Percentiles rank a stretch among this genome's conserved stretches.
Conservation (phyloP, 2,329 filamentous ascomycete species). For the Gnomoniopsis smithogilvyi region DNA sequence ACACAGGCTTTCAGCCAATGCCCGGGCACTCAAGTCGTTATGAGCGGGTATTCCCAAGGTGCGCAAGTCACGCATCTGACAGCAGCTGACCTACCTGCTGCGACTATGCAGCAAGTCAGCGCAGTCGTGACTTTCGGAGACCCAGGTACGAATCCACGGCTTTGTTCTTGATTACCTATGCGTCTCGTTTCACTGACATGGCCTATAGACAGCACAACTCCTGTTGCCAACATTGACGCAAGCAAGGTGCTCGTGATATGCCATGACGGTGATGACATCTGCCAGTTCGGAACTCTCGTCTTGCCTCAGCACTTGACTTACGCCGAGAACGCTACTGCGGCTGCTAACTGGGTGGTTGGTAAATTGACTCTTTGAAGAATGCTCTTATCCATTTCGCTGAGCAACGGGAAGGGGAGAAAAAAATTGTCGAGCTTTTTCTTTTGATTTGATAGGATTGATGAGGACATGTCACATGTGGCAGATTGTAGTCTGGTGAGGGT, state of each 20-base stretch:
- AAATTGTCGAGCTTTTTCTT: no score
- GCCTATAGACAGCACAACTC: constrained; percentile 15
- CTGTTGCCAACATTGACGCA: constrained; percentile 16
- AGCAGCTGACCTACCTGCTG: constrained; percentile 19
- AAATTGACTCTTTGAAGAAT: neutral
- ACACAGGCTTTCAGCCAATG: constrained; percentile 30
- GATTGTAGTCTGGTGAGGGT: neutral
- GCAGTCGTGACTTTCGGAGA: constrained; percentile 28
- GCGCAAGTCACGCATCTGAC: constrained; percentile 28
- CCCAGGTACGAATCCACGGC: constrained; percentile 21
- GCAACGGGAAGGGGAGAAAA: neutral
- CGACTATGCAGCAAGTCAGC: constrained; percentile 19
- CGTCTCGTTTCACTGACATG: constrained; percentile 18
- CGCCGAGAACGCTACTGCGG: constrained; percentile 19
- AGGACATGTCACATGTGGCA: no score
- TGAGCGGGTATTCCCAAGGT: constrained; percentile 36
- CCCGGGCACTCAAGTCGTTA: constrained; percentile 37
- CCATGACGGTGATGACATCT: constrained; percentile 24
- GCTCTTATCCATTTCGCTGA: neutral
- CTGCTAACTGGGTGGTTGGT: constrained; percentile 23
- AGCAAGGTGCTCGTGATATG: constrained; percentile 21
- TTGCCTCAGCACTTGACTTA: constrained; percentile 26
- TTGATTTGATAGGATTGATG: no score
- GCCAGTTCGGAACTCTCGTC: constrained; percentile 23
- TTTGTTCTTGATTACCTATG: neutral